Base-by-base conservation (phyloP, 2,329 filamentous ascomycete genomes). In the Triangularia verruculosa region DNA sequence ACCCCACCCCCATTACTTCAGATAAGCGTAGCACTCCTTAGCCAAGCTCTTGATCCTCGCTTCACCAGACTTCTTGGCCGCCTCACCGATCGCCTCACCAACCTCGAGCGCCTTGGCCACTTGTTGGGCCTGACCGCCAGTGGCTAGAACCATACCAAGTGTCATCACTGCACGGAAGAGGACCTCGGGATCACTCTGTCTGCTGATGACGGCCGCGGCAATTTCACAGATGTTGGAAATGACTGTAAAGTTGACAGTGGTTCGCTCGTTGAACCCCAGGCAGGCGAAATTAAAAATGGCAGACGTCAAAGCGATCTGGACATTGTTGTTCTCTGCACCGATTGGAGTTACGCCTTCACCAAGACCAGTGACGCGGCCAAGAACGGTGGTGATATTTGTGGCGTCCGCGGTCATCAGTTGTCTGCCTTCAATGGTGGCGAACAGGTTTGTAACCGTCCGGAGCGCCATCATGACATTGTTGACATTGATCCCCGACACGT, bases 381-480 rank as follows among this genome's bases (percentile, higher is more conserved):
- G 78, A 27, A 89, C 83, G 2, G 79, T 76, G 4, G 91, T 79
- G 4, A 90, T 84, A 43, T 83, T 80, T 47, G 88, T 84, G 20
- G 78, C 76, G 15, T 82, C 76, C 1, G 88, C 86, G 52, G 85
- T 82, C 5, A 87, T 86, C 3, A 92, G 77, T 54, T 80, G 78
- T 22, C 91, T 86, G 15, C 95, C 95, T 62, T 89, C 82, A 0
- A 86, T 79, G 0, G 91, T 91, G 65, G 86, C 84, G 72, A 97
- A 97, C 7, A 97, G 80, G 70, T 99, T 99, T 28, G 87, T 89
- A 57, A 98, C 82, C 13, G 89, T 86, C 3, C 95, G 90, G 12
- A 92, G 82, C 0, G 89, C 88, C 81, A 99, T 90, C 89, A 98
- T 97, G 11, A 87, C 85, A 68, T 92, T 92, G 76, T 97, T 97